Base-by-base conservation (phyloP, 441 rosid genomes). In the Populus hybrid region DNA sequence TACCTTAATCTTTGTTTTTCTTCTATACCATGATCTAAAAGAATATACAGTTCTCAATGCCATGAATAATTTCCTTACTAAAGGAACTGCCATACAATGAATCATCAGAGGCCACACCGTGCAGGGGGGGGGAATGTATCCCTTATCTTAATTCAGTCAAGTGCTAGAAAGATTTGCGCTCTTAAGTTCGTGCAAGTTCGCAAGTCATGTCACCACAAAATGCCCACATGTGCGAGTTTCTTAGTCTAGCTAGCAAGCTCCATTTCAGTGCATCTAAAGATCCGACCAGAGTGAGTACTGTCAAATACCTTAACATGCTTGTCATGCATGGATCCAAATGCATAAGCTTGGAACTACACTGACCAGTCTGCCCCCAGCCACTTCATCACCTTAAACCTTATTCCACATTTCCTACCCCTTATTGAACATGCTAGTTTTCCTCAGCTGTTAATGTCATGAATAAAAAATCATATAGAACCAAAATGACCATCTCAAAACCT, bases 171-270 rank as follows among this genome's bases (percentile, higher is more conserved):
- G 79, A 76, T 78, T 80, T 77, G 73, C 34, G 78, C 71, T 74
- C 86, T 77, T 82, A 28, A 68, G 74, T 71, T 76, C 77, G 81
- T 78, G 79, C 85, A 86, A 78, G 70, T 81, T 70, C 67, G 73
- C 35, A 82, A 81, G 67, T 11, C 78, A 53, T 53, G 57, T 50
- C 50, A 67, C 16, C 66, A 46, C 74, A 64, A 71, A 42, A 67
- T 21, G 66, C 12, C 66, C 66, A 3, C 26, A 21, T 3, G 28
- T 9, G 79, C 76, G 73, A 75, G 74, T 75, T 76, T 72, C 83
- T 78, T 72, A 72, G 70, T 79, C 34, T 34, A 65, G 72, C 10
- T 28, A 50, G 66, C 21, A 16, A 6, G 32, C 50, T 71, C 78
- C 61, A 73, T n/a, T 63, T 69, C 10, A 63, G 50, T 76, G 42